Evolutionary conservation across 2,329 filamentous ascomycete genomes (phyloP).

Genomic region (Scedosporium apiospermum): DNA sequence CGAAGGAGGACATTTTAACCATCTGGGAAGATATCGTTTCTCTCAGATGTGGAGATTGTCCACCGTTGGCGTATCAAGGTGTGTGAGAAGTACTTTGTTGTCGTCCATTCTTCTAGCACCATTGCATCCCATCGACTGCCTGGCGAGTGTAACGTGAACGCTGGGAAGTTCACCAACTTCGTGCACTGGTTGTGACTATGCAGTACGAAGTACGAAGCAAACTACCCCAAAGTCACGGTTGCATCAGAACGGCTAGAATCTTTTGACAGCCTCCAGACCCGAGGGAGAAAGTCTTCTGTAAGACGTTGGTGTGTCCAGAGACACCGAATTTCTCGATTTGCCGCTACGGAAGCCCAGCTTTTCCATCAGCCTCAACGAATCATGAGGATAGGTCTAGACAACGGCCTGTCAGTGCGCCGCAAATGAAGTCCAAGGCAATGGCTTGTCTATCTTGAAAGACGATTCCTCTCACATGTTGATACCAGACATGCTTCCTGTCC

Average conservation of each 20-base stretch:
- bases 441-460: too few species aligned
- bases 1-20: too few species aligned
- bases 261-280: too few species aligned
- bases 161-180: too few species aligned
- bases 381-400: background rate
- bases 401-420: background rate
- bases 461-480: too few species aligned
- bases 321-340: too few species aligned
- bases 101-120: background rate
- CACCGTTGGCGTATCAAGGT: background rate
- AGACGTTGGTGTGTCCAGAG: too few species aligned
- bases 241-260: background rate
- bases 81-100: background rate
- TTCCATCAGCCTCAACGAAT: background rate
- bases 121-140: background rate
- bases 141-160: background rate
- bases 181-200: too few species aligned
- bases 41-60: background rate
- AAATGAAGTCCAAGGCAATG: background rate
- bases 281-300: too few species aligned
- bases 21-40: background rate
- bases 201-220: too few species aligned
- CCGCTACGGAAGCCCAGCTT: background rate
- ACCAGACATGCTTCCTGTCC: too few species aligned
- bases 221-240: background rate